Evolutionary conservation across 139 green algal genomes (phyloP).

Genomic region (Micractinium conductrix): DNA sequence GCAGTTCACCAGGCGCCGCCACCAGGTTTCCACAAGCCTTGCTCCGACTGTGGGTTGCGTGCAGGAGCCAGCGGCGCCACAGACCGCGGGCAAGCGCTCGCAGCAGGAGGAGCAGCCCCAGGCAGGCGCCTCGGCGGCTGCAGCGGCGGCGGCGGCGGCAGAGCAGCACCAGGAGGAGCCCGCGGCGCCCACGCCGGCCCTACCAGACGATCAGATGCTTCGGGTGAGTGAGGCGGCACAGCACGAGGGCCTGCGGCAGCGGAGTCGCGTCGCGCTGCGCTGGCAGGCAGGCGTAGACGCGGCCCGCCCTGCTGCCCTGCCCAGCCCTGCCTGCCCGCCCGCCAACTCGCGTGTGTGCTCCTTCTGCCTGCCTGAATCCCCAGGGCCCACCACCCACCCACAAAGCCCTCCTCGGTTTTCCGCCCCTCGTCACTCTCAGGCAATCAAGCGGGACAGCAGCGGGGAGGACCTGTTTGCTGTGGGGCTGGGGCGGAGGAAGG

Average conservation of each 20-base stretch:
- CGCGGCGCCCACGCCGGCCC: neutral
- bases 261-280: no score
- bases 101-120: conserved; percentile 1
- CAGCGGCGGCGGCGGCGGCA: neutral
- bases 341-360: neutral
- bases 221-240: neutral
- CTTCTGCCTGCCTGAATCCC: neutral
- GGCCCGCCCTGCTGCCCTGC: no score
- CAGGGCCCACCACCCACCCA: no score
- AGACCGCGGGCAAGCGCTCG: neutral
- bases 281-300: no score
- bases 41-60: no score
- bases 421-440: no score
- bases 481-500: neutral
- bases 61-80: neutral
- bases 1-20: neutral
- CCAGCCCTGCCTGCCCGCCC: neutral
- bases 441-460: neutral
- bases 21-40: no score
- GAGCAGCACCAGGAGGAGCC: neutral
- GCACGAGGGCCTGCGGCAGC: neutral
- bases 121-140: neutral
- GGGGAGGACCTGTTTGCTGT: neutral
- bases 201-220: conserved; percentile 19
- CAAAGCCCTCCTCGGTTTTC: no score